A percentile compares a stretch with the other conserved stretches of the same genome.
phyloP scores from a whole-genome alignment of 768 basidiomycete genomes.

The Boletus rubropictus region DNA sequence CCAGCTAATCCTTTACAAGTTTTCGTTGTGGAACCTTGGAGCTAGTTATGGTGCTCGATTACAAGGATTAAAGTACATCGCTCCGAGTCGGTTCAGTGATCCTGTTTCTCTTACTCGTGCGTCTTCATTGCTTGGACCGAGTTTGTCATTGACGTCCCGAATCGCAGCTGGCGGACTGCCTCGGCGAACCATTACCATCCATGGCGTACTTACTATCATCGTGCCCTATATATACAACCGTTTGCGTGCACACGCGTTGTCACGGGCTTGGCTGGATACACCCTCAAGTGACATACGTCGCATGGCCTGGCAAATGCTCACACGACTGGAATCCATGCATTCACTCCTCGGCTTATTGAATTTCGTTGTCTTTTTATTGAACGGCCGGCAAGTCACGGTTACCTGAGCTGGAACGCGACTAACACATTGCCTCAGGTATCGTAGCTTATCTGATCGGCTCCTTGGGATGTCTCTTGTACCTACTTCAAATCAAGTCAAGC shows the following conservation, averaged over 20 bases:
- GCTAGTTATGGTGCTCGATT: constrained; percentile 80
- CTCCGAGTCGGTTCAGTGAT: constrained; percentile 7
- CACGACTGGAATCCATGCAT: constrained; percentile 62
- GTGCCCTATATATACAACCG: constrained; percentile 76
- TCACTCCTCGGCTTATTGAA: constrained; percentile 60
- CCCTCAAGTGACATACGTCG: constrained; percentile 73
- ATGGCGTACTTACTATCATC: constrained; percentile 67
- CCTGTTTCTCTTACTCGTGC: constrained; percentile 19
- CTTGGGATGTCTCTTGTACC: constrained; percentile 72
- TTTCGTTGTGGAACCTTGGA: constrained; percentile 76
- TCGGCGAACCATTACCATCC: constrained; percentile 52
- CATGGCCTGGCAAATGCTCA: constrained; percentile 65
- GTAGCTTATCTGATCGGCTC: constrained; percentile 75
- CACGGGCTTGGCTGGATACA: constrained; percentile 85
- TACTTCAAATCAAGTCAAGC: constrained; percentile 57
- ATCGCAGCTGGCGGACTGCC: constrained; percentile 60
- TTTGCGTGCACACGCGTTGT: constrained; percentile 68
- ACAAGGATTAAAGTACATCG: constrained; percentile 66
- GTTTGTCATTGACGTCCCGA: neutral
- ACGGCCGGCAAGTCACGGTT: constrained; percentile 61
- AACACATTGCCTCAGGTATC: constrained; percentile 54
- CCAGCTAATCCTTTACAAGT: constrained; percentile 68
- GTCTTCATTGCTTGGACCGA: constrained; percentile 2
- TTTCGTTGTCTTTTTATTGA: constrained; percentile 78
- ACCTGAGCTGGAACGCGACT: neutral